Base-by-base conservation (phyloP, 2,329 filamentous ascomycete species). In the Chalaropsis ovoidea region DNA sequence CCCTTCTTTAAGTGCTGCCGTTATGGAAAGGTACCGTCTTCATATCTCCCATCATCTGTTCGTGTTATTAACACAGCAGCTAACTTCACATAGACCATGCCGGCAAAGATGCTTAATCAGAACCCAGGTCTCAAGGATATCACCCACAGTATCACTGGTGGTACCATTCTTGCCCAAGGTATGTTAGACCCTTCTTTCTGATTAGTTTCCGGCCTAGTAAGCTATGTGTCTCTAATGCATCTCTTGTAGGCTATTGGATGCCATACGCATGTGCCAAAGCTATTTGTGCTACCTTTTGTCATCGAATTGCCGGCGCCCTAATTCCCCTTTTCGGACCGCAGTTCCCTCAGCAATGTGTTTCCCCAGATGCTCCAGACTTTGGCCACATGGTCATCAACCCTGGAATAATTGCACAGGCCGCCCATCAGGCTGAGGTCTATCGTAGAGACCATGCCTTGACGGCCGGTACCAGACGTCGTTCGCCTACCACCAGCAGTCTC, bases 131-230 rank as follows among this genome's bases (percentile, higher is more conserved):
- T 99, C 42, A 86, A 87, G 69, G 87, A 94, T n/a, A 89, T 97
- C 68, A 90, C 88, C 35, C 88, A 95, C 74, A 96, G 90, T 75
- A 95, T 97, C 73, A 99, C 94, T 0, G 94, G 94, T 31, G 94
- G 94, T 6, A 86, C 91, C 39, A 86, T 97, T 66, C 85, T 85
- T 68, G 93, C 92, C 63, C 94, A 99, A 85, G 92, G 90, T 91
- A 78, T 62, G 76, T 68, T 76, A 47, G 31, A 42, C 61, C 27
- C 41, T 43, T 61, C 61, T 67, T 43, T 62, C 3, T 56, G 60
- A 69, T 56, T 54, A 24, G n/a, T 54, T n/a, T 54, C 69, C 65
- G 70, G 47, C 64, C 64, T 62, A 65, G 42, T 68, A 68, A 70
- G 24, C 45, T 22, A 0, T 27, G 7, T 17, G 11, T 56, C 13